These are phyloP conservation scores for Trichoderma polysporum DNA, from an alignment of 2,329 filamentous ascomycete genomes.

Conservation along the genomic window DNA sequence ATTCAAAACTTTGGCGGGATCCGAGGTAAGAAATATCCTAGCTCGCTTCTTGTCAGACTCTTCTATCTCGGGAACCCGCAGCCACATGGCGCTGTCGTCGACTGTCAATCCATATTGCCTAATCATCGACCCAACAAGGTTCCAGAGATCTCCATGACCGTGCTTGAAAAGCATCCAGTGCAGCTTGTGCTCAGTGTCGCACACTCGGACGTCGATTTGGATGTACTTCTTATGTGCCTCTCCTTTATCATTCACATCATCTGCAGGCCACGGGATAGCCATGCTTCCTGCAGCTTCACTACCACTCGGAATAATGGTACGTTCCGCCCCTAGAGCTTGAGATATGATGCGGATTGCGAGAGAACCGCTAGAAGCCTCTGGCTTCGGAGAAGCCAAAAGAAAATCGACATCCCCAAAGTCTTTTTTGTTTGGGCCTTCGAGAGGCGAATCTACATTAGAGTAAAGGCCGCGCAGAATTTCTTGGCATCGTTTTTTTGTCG, in stretches of 20 bases:
- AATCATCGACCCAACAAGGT: conserved; percentile 61
- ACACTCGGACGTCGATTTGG: conserved; percentile 69
- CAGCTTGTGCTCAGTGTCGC: conserved; percentile 40
- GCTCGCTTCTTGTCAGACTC: conserved; percentile 53
- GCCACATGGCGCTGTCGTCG: conserved; percentile 61
- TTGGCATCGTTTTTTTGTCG: conserved; percentile 48
- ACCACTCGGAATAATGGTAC: conserved; percentile 32
- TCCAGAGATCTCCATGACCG: conserved; percentile 71
- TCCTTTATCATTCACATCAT: not conserved
- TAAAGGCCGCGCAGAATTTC: conserved; percentile 52
- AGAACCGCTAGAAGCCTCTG: conserved; percentile 34
- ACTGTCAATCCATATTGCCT: conserved; percentile 65
- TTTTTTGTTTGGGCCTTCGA: conserved; percentile 67
- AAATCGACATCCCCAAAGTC: conserved; percentile 75
- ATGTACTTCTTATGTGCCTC: conserved; percentile 41
- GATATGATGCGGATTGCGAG: conserved; percentile 22
- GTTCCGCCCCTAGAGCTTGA: conserved; percentile 45
- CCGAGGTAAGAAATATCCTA: conserved; percentile 58
- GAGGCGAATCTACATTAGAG: conserved; percentile 55
- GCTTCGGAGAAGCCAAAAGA: conserved; percentile 48
- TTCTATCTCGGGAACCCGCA: conserved; percentile 70
- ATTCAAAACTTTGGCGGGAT: conserved; percentile 54
- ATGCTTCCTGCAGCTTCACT: conserved; percentile 41
- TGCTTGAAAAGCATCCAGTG: conserved; percentile 68
- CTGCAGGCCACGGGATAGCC: conserved; percentile 56